phyloP scores from a whole-genome alignment of 2,329 filamentous ascomycete genomes.

The Sclerotiophoma versabilis region DNA sequence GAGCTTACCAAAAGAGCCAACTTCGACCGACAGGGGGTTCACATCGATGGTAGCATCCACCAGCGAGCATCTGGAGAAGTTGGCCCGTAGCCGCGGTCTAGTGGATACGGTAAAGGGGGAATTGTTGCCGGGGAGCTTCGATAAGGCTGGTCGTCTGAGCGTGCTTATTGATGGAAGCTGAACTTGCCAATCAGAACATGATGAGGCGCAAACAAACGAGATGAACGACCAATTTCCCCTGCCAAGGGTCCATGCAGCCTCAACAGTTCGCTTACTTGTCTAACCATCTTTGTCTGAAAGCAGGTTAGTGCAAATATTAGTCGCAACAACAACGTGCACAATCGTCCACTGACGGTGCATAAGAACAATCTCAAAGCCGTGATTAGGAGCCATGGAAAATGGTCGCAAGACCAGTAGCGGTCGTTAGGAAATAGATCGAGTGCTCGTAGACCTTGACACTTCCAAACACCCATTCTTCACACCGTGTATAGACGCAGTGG shows the following conservation, averaged over 20 bases:
- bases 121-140: constrained; percentile 27
- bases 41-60: constrained; percentile 36
- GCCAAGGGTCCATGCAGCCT: constrained; percentile 39
- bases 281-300: constrained; percentile 25
- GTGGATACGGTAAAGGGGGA: constrained; percentile 42
- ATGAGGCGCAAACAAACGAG: constrained; percentile 37
- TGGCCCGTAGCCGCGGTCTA: constrained; percentile 37
- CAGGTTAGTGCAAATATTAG: constrained; percentile 28
- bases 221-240: constrained; percentile 44
- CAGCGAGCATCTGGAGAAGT: constrained; percentile 30
- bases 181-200: constrained; percentile 29
- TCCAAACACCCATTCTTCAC: not conserved
- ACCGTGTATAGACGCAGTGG: not conserved
- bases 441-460: not conserved
- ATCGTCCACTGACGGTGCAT: constrained; percentile 16
- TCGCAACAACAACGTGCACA: constrained; percentile 20
- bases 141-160: constrained; percentile 33
- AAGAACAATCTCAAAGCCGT: not conserved
- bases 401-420: not conserved
- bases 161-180: constrained; percentile 42
- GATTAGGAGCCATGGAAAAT: not conserved
- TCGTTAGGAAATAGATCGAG: not conserved
- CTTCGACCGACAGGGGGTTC: constrained; percentile 33
- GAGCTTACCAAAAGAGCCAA: constrained; percentile 34
- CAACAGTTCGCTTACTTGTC: constrained; percentile 32